A percentile compares a stretch with the other conserved stretches of the same genome.
These are phyloP conservation scores for Nakazawaea anatomiae DNA, from an alignment of 805 yeast genomes.

Conservation along the genomic window DNA sequence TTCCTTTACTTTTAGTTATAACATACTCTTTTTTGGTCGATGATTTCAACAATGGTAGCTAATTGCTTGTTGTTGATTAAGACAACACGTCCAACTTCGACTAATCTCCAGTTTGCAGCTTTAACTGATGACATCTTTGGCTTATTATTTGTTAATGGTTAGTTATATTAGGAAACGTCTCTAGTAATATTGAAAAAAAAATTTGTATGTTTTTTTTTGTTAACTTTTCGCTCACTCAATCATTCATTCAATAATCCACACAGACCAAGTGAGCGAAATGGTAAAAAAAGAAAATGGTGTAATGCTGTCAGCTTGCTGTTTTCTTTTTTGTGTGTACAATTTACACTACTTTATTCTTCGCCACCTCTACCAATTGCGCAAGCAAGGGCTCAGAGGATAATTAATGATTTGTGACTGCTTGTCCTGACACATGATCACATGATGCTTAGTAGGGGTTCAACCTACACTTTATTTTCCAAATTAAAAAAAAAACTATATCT, in stretches of 20 bases:
- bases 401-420: too few species aligned
- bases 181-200: background rate
- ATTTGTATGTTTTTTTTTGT: background rate
- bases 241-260: background rate
- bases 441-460: too few species aligned
- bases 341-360: too few species aligned
- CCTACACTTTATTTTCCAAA: too few species aligned
- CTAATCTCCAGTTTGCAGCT: slow-evolving; percentile 98
- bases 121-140: slow-evolving; percentile 72
- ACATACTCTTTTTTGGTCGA: slow-evolving; percentile 98
- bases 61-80: slow-evolving; percentile 86
- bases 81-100: slow-evolving; percentile 99
- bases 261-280: background rate
- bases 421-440: too few species aligned
- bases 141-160: background rate
- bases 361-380: too few species aligned
- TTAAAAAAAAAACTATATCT: too few species aligned
- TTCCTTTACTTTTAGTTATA: background rate
- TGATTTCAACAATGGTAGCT: slow-evolving; percentile 97
- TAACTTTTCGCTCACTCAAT: background rate
- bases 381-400: too few species aligned
- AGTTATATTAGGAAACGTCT: background rate
- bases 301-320: background rate
- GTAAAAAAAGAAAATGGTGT: background rate
- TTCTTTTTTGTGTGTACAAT: background rate